Percentiles rank a stretch among this genome's conserved stretches.
These are phyloP conservation scores for Yamadazyma atlantica DNA, from an alignment of 1,139 yeast species.

Conservation along the genomic window DNA sequence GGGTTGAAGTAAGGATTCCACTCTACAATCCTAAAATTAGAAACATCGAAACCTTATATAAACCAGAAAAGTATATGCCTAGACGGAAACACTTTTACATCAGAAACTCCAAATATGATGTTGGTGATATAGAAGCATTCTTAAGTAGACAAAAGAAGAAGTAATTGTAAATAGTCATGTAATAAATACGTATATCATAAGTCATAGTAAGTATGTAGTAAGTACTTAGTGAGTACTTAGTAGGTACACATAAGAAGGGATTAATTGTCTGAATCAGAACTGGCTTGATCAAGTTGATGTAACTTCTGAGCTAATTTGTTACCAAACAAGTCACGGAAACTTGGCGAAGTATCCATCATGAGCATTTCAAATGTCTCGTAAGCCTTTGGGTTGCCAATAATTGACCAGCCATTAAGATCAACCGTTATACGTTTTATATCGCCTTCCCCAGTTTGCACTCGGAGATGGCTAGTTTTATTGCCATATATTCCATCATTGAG, in stretches of 20 bases:
- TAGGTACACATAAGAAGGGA: no score
- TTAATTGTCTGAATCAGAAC: not conserved
- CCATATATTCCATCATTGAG: constrained; percentile 8
- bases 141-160: constrained; percentile 23
- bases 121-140: constrained; percentile 64
- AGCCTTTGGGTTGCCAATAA: constrained; percentile 6
- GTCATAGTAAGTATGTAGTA: not conserved
- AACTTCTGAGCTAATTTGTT: constrained; percentile 24
- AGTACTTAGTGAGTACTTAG: no score
- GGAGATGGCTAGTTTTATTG: constrained; percentile 11
- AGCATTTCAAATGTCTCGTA: constrained; percentile 50
- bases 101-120: constrained; percentile 81
- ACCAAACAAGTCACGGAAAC: constrained; percentile 34
- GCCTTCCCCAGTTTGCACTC: constrained; percentile 9
- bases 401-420: constrained; percentile 35
- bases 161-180: constrained; percentile 4
- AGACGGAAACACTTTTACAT: constrained; percentile 87
- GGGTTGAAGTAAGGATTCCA: constrained; percentile 79
- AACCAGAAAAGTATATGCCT: constrained; percentile 65
- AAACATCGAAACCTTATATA: constrained; percentile 71
- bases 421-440: constrained; percentile 27
- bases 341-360: constrained; percentile 37
- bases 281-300: constrained; percentile 2
- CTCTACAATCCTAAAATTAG: constrained; percentile 75
- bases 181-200: not conserved